Evolutionary conservation across 75 land plant species (phyloP), one percentile per base, ranked within the genome.

Genomic region (Selaginella tamariscina): DNA sequence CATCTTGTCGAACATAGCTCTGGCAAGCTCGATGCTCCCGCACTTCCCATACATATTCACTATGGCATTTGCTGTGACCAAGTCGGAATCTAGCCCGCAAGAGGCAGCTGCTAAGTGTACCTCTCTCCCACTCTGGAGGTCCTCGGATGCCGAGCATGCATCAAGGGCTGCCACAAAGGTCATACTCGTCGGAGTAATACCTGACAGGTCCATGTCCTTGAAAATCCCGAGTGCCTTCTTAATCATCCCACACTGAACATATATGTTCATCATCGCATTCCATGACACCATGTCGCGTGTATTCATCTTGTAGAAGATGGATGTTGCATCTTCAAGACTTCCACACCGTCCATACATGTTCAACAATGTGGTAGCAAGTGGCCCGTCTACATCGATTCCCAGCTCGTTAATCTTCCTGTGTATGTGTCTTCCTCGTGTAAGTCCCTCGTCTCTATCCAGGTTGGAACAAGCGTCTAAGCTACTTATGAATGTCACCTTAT

Each of bases 181-280:
- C 27, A 59, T 9, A n/a, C 27, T 8, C n/a, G 8, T n/a, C 2
- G 62, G 18, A 2, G 5, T n/a, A 9, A 26, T n/a, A 26, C 62
- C 62, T 59, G 2, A 2, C 8, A 26, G 2, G 21, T 23, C 24
- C 62, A 59, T 59, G 9, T 59, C n/a, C 21, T 59, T 8, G 26
- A 59, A 59, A 5, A n/a, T 59, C 62, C 21, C 62, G 26, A 59
- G 21, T 59, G 62, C 62, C n/a, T 59, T n/a, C 26, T 23, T 59
- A 5, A 27, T 9, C n/a, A 8, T 9, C n/a, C 62, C 62, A n/a
- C 23, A 2, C 8, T 59, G 62, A 23, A 23, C 23, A n/a, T 59
- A 59, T 2, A n/a, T n/a, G 8, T 2, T 2, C 8, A 59, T 26
- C 62, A 59, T 59, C n/a, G 21, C 21, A 59, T 21, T 59, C 62